phyloP scores from a whole-genome alignment of 768 basidiomycete genomes.

The Boletus patriciae region DNA sequence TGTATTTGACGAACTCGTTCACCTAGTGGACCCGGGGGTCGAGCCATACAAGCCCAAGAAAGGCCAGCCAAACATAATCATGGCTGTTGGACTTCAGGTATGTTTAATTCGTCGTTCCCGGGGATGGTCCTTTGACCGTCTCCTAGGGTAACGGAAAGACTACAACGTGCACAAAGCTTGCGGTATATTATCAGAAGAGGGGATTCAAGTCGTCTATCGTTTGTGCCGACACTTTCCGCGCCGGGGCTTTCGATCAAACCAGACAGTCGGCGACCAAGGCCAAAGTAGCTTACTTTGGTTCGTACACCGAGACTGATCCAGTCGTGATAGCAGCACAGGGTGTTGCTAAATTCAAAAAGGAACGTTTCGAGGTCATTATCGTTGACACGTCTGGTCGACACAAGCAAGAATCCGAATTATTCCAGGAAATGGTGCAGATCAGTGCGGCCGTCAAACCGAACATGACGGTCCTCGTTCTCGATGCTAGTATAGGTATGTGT shows the following conservation, averaged over 20 bases:
- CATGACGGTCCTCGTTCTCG: constrained; percentile 94
- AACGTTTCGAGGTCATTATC: constrained; percentile 97
- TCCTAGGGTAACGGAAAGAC: constrained; percentile 95
- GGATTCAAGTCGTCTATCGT: constrained; percentile 97
- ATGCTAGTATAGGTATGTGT: constrained; percentile 86
- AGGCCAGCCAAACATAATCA: constrained; percentile 89
- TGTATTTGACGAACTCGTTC: constrained; percentile 94
- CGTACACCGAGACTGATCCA: constrained; percentile 98
- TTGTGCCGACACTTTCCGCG: constrained; percentile 99
- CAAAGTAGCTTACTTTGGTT: constrained; percentile 98
- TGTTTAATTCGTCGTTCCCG: constrained; percentile 18
- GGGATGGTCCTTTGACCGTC: constrained; percentile 1
- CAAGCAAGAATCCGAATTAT: constrained; percentile 94
- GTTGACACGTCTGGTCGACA: constrained; percentile 98
- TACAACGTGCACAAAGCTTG: constrained; percentile 98
- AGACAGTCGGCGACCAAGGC: constrained; percentile 98
- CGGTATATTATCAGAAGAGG: constrained; percentile 94
- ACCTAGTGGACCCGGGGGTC: constrained; percentile 91
- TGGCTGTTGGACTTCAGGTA: constrained; percentile 97
- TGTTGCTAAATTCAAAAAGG: constrained; percentile 96
- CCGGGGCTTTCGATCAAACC: constrained; percentile 98
- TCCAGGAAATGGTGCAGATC: constrained; percentile 98
- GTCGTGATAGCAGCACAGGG: constrained; percentile 93
- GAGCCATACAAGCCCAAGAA: constrained; percentile 97
- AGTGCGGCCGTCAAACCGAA: constrained; percentile 90